Conservation (phyloP, 1,284 basidiomycete species). For the Marasmius sp. region DNA sequence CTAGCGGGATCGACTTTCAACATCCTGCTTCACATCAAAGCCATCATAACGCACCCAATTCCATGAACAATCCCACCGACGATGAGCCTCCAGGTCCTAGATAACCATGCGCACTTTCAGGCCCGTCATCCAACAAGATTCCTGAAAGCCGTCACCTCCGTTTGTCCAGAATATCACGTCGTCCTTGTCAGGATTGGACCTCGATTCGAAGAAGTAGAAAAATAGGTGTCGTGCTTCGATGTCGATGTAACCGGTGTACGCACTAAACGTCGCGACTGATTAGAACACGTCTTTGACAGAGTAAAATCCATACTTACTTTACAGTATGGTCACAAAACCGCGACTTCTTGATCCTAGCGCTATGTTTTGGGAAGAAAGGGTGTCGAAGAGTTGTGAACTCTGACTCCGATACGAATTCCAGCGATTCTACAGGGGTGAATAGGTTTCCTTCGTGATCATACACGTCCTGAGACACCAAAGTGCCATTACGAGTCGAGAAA, state of each 20-base stretch:
- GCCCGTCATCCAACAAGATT: neutral
- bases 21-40: neutral
- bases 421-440: slow-evolving; percentile 41
- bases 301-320: slow-evolving; percentile 29
- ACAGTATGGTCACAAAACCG: slow-evolving; percentile 55
- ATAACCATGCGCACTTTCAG: neutral
- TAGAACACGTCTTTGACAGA: neutral
- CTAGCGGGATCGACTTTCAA: slow-evolving; percentile 16
- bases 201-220: slow-evolving; percentile 87
- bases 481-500: neutral
- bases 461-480: neutral
- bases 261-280: slow-evolving; percentile 10
- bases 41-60: slow-evolving; percentile 36
- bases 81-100: slow-evolving; percentile 47
- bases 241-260: slow-evolving; percentile 60
- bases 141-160: slow-evolving; percentile 7
- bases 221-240: slow-evolving; percentile 73
- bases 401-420: slow-evolving; percentile 40
- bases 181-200: slow-evolving; percentile 34
- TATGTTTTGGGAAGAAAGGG: slow-evolving; percentile 52
- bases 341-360: slow-evolving; percentile 52
- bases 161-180: slow-evolving; percentile 18
- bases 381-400: slow-evolving; percentile 50
- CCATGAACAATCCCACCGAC: slow-evolving; percentile 46
- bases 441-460: slow-evolving; percentile 33